Evolutionary conservation across 371 early-diverging fungal species (phyloP), one percentile per base, ranked within the genome.

Genomic region (Mortierella sp.): DNA sequence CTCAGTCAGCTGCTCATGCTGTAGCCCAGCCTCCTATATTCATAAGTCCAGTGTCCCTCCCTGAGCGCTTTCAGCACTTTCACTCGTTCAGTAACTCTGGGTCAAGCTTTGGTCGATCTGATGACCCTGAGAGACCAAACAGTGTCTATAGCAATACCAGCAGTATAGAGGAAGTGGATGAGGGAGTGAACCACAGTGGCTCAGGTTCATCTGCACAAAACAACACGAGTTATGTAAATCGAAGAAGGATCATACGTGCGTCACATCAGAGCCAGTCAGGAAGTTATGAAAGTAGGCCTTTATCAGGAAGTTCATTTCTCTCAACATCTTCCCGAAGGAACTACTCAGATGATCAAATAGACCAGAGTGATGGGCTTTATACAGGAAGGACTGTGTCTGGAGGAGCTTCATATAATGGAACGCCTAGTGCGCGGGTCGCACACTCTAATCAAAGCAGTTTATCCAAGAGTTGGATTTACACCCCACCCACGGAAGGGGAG

Each of bases 51-150:
- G 56, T 79, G 35, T 70, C 80, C 4, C 35, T 79, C 19, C 80
- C 80, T 9, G 80, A 79, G 34, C 74, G 80, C 2, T 79, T 79
- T 58, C 80, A 79, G 35, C 70, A 79, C 40, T 74, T 79, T 42
- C 70, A 70, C 61, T 68, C 69, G 9, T 68, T 65, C n/a, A 56
- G 63, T 28, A 47, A 66, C n/a, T 35, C 71, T 59, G 76, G 72
- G 4, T 19, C 68, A 2, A 79, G 22, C n/a, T 31, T 35, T 0
- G 35, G 45, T 34, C 72, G 61, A 34, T 12, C 65, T 19, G 64
- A 68, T 31, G 64, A 47, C 12, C 61, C 62, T 5, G 74, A 74
- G 9, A 40, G 80, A 56, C 80, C 80, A 19, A 66, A 59, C 68
- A 79, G 80, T 56, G 67, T 70, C 3, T 79, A 67, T 57, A 79